Evolutionary conservation across 2,329 filamentous ascomycete species (phyloP), one percentile per base, ranked within the genome.

Genomic region (Ploettnerulaceae sp.): DNA sequence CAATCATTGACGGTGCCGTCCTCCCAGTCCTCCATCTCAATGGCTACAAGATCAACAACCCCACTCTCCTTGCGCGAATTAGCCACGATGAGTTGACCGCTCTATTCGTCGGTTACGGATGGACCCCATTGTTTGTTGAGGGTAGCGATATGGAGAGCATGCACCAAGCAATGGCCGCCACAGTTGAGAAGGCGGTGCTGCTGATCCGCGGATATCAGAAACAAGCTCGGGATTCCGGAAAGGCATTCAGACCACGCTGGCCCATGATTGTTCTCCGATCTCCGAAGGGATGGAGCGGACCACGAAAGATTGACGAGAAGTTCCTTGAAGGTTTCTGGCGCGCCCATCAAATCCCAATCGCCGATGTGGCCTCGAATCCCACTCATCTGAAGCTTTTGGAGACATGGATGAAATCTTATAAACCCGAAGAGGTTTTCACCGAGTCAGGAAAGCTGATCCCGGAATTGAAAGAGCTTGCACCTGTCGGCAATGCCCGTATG

Each of bases 41-140:
- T 58, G 86, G 86, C 36, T 90, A 89, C 74, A 90, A 90, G 72
- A 89, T 89, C 71, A 86, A 87, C 71, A 87, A 88, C 65, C 84
- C 84, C 7, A 89, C 81, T 4, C 62, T 90, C 0, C 75, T 89
- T 12, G 80, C 85, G 11, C 79, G 86, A 55, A 83, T 90, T 60
- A 77, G 78, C 33, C 84, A 89, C 63, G 77, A 84, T 52, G 86
- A 90, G 66, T 72, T 90, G 5, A 75, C 80, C 56, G 69, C 74
- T 18, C 71, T 90, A 14, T 85, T 90, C 65, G 54, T 77, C 32
- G 86, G 86, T 22, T 89, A 89, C 59, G 86, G 86, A 55, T 90
- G 83, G 81, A 77, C 81, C 38, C 85, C 86, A 7, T 89, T 88
- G 66, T 88, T 89, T 57, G 86, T 90, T 37, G 84, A 89, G 61